Percentiles rank a stretch among this genome's conserved stretches.
Conservation (phyloP, 2,329 filamentous ascomycete species). For the Penicillium concentricum region DNA sequence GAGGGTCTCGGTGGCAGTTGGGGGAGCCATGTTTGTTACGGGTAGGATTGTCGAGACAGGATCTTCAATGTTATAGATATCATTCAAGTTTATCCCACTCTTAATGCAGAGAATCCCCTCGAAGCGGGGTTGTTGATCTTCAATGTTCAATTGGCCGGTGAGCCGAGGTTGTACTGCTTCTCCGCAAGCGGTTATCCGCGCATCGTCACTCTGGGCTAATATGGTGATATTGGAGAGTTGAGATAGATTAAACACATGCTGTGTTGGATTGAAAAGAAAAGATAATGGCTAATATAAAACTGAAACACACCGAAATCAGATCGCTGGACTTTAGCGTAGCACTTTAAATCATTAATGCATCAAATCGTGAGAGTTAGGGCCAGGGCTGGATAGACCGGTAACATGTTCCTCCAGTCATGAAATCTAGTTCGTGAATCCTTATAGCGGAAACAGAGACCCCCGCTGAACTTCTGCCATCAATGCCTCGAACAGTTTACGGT, state of each 20-base stretch:
- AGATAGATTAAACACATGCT: neutral
- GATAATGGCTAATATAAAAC: neutral
- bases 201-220: neutral
- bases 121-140: conserved; percentile 11
- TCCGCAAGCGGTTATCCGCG: neutral
- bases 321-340: neutral
- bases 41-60: neutral
- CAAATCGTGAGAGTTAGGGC: neutral
- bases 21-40: conserved; percentile 28
- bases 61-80: neutral
- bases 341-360: neutral
- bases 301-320: neutral
- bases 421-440: neutral
- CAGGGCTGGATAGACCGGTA: neutral
- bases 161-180: conserved; percentile 2
- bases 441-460: neutral
- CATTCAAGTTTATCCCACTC: neutral
- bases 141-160: conserved; percentile 1
- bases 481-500: conserved; percentile 16
- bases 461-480: conserved; percentile 18
- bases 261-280: neutral
- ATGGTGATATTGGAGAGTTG: neutral
- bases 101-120: neutral
- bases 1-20: conserved; percentile 28
- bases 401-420: no score